A percentile compares a stretch with the other conserved stretches of the same genome.
Evolutionary conservation across 2,329 filamentous ascomycete species (phyloP).

Genomic region (Microsporum audouinii): DNA sequence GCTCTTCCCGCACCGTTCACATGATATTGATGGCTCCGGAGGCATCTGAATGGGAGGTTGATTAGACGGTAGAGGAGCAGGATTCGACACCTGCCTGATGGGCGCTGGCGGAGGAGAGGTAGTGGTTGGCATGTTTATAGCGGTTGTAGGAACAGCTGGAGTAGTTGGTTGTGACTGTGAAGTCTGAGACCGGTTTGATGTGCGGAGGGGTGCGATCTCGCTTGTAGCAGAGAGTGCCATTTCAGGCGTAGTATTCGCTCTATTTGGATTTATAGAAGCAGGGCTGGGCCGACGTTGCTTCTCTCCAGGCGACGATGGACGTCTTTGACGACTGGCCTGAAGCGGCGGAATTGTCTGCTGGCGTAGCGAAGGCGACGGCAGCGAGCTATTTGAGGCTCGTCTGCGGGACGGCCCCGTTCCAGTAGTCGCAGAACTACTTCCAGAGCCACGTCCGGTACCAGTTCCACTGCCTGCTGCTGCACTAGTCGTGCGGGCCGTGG

Average conservation of each 20-base stretch:
- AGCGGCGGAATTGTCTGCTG: background rate
- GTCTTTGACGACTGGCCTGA: background rate
- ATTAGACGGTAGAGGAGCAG: background rate
- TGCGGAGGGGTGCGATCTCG: background rate
- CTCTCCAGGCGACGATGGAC: slow-evolving; percentile 1
- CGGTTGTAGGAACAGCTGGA: slow-evolving; percentile 11
- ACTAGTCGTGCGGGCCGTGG: background rate
- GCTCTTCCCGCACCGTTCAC: slow-evolving; percentile 55
- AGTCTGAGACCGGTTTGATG: slow-evolving; percentile 21
- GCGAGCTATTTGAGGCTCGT: slow-evolving; percentile 3
- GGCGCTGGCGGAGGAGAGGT: background rate
- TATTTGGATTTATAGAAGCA: background rate
- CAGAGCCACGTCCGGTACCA: background rate
- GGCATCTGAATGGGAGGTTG: background rate
- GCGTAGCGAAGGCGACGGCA: background rate
- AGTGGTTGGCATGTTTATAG: background rate
- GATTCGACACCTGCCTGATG: background rate
- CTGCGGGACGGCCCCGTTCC: background rate
- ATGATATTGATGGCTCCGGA: slow-evolving; percentile 59
- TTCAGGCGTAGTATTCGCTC: background rate
- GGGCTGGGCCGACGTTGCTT: background rate
- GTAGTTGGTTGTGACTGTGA: slow-evolving; percentile 20
- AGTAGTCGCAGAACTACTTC: background rate
- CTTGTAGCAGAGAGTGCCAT: background rate
- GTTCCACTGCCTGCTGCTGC: background rate